A percentile compares a stretch with the other conserved stretches of the same genome.
Evolutionary conservation across 352 stramenopile genomes (phyloP).

Genomic region (Ophiocytium majus): DNA sequence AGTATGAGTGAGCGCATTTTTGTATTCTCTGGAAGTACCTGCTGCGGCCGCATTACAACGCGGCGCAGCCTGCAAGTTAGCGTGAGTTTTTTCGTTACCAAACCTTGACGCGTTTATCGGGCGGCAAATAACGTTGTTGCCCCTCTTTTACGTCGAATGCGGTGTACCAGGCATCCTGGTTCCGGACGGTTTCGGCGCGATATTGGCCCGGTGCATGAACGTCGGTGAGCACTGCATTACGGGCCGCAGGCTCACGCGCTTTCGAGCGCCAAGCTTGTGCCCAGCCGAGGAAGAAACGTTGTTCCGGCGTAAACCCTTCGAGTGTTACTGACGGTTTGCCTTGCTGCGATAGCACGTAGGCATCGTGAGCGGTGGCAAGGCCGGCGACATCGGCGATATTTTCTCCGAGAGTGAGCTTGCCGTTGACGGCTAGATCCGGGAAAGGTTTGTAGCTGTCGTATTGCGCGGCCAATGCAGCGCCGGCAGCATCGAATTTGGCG

Average conservation of each 20-base stretch:
- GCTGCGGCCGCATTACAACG: too few species aligned
- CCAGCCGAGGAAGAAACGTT: constrained; percentile 6
- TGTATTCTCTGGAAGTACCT: too few species aligned
- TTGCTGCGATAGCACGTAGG: not conserved
- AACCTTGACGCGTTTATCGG: not conserved
- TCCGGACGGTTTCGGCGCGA: not conserved
- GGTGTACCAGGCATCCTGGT: not conserved
- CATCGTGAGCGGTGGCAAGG: not conserved
- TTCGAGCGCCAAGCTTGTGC: not conserved
- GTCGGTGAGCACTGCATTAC: not conserved
- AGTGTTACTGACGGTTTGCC: not conserved
- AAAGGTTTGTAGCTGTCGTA: not conserved
- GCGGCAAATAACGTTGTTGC: not conserved
- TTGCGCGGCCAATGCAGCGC: not conserved
- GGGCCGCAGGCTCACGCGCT: not conserved
- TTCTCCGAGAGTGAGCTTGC: not conserved
- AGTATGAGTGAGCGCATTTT: too few species aligned
- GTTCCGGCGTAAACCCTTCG: not conserved
- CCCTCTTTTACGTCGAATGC: not conserved
- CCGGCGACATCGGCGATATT: constrained; percentile 2
- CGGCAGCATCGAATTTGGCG: not conserved
- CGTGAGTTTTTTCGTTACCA: too few species aligned
- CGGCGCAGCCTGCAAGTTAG: too few species aligned
- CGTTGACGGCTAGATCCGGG: not conserved
- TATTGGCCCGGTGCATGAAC: not conserved